Evolutionary conservation across 805 yeast genomes (phyloP).

Genomic region (Wickerhamomyces queroliae): DNA sequence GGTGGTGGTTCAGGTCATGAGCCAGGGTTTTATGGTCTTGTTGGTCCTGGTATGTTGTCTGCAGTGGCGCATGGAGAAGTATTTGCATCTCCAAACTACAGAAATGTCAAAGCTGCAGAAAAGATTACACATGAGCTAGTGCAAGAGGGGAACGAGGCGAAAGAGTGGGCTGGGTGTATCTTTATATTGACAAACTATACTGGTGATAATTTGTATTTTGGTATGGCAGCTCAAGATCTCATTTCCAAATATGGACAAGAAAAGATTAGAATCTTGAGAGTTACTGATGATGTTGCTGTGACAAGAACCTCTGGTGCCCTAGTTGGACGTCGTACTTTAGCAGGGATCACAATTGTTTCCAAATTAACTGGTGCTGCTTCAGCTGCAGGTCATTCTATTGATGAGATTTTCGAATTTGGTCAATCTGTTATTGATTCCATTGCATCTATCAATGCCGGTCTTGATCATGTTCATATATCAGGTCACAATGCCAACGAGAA

Average conservation of each 20-base stretch:
- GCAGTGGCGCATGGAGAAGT: constrained; percentile 37
- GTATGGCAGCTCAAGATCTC: constrained; percentile 1
- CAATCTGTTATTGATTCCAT: neutral
- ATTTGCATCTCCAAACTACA: constrained; percentile 35
- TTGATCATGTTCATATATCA: neutral
- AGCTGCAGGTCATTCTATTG: neutral
- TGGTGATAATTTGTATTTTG: constrained; percentile 1
- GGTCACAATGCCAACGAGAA: neutral
- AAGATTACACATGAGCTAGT: constrained; percentile 16
- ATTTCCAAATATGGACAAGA: neutral
- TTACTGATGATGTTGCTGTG: constrained; percentile 1
- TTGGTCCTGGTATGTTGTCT: constrained; percentile 31
- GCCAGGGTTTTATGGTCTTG: constrained; percentile 36
- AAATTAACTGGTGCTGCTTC: constrained; percentile 1
- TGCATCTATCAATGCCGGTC: neutral
- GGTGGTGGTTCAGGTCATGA: constrained; percentile 42
- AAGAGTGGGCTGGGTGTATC: neutral
- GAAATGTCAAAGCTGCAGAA: constrained; percentile 26
- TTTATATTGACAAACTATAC: neutral
- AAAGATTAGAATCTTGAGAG: neutral
- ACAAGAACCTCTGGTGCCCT: neutral
- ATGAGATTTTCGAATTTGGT: neutral
- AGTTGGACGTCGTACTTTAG: constrained; percentile 1
- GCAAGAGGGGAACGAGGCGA: constrained; percentile 23
- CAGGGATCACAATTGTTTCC: neutral